A percentile compares a stretch with the other conserved stretches of the same genome.
Evolutionary conservation across 306 rosid species (phyloP).

Genomic region (Canavalia ensiformis): DNA sequence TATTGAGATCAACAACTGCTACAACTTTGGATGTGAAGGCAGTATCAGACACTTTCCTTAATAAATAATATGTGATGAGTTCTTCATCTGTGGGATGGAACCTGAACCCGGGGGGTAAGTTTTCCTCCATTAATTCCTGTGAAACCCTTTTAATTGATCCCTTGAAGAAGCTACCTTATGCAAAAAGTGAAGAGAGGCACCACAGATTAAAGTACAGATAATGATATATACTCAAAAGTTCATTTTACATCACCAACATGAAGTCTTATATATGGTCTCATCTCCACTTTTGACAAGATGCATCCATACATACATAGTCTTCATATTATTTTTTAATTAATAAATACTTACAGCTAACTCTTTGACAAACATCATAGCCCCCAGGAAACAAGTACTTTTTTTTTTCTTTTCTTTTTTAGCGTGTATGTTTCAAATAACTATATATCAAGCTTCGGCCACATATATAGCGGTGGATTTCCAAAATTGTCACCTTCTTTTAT

Average conservation of each 20-base stretch:
- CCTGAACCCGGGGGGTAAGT: constrained; percentile 84
- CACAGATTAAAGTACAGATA: not conserved
- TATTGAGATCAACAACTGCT: constrained; percentile 83
- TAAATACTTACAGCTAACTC: constrained; percentile 65
- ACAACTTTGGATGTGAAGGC: constrained; percentile 68
- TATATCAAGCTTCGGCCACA: constrained; percentile 24
- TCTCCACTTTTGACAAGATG: constrained; percentile 51
- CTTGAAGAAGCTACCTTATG: not conserved
- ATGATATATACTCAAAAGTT: not conserved
- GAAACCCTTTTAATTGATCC: not conserved
- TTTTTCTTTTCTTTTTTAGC: not conserved
- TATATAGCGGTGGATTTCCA: not conserved
- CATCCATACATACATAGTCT: constrained; percentile 11
- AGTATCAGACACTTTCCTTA: constrained; percentile 67
- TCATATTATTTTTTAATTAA: constrained; percentile 14
- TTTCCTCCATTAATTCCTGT: constrained; percentile 60
- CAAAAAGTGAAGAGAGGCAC: not conserved
- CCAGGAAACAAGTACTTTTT: constrained; percentile 24
- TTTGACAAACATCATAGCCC: constrained; percentile 65
- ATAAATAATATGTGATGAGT: constrained; percentile 69
- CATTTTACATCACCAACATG: constrained; percentile 38
- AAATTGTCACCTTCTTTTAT: constrained; percentile 17
- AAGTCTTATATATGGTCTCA: constrained; percentile 43
- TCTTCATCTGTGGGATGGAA: constrained; percentile 94
- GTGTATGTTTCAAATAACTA: not conserved